Evolutionary conservation across 164 flowering plant species (phyloP).

Genomic region (Litsea cubeba): DNA sequence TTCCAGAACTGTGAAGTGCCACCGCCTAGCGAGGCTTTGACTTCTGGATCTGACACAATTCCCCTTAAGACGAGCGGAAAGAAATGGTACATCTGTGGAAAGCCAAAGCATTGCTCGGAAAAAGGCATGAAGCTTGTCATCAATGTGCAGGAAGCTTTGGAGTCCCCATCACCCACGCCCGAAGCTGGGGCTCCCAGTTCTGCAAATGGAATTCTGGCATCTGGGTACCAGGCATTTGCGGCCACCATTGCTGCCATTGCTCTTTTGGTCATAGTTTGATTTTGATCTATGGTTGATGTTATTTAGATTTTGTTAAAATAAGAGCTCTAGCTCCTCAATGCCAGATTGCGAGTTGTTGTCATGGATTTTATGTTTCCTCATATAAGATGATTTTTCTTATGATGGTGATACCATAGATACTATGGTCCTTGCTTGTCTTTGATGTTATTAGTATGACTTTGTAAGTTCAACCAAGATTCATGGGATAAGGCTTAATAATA

Average conservation of each 20-base stretch:
- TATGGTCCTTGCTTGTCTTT: no score
- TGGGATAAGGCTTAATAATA: no score
- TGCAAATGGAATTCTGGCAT: conserved; percentile 6
- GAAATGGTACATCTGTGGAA: conserved; percentile 33
- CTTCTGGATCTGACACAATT: conserved; percentile 19
- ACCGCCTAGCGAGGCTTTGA: background rate
- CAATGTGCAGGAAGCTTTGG: background rate
- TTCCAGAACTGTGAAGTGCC: conserved; percentile 18
- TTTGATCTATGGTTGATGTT: background rate
- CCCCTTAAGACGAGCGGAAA: conserved; percentile 13
- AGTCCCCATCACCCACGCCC: background rate
- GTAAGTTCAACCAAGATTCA: no score
- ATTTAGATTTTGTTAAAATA: background rate
- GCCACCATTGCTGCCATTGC: background rate
- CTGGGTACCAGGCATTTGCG: conserved; percentile 3
- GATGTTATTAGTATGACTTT: no score
- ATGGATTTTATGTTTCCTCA: no score
- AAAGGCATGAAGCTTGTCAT: conserved; percentile 20
- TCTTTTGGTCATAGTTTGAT: conserved; percentile 5
- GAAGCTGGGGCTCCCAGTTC: background rate
- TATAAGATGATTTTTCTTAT: no score
- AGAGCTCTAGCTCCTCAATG: background rate
- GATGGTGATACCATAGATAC: no score
- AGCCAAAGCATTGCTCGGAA: conserved; percentile 16
- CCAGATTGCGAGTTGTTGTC: no score